Percentiles rank a stretch among this genome's conserved stretches.
These are phyloP conservation scores for Poa pratensis DNA, from an alignment of 176 grass and related monocot genomes.

Conservation along the genomic window DNA sequence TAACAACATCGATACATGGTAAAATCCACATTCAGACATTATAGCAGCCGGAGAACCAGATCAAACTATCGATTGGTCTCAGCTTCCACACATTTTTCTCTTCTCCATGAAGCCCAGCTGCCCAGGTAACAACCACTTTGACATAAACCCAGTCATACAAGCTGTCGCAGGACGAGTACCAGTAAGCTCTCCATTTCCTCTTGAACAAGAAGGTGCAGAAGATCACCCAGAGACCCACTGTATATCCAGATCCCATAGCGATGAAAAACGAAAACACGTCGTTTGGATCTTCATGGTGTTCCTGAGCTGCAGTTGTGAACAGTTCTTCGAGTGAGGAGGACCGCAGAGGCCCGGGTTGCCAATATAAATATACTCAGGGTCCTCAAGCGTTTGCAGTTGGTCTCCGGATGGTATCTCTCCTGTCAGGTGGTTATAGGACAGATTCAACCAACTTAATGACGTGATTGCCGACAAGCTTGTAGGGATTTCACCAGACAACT, in stretches of 20 bases:
- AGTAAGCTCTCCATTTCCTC: not conserved
- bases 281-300: not conserved
- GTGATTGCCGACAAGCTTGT: too few species aligned
- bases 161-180: too few species aligned
- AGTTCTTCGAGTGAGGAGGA: not conserved
- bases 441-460: not conserved
- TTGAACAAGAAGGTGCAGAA: not conserved
- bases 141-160: not conserved
- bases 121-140: not conserved
- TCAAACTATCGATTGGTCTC: not conserved
- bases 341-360: not conserved
- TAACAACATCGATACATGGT: not conserved
- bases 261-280: not conserved
- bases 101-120: not conserved
- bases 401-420: not conserved
- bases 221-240: not conserved
- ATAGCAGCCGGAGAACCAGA: not conserved
- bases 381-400: not conserved
- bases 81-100: too few species aligned
- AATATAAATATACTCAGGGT: not conserved
- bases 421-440: not conserved
- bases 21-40: not conserved
- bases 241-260: not conserved
- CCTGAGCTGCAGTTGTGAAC: not conserved
- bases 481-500: not conserved